phyloP scores from a whole-genome alignment of 2,329 filamentous ascomycete genomes.

The Ophiostoma sp. region DNA sequence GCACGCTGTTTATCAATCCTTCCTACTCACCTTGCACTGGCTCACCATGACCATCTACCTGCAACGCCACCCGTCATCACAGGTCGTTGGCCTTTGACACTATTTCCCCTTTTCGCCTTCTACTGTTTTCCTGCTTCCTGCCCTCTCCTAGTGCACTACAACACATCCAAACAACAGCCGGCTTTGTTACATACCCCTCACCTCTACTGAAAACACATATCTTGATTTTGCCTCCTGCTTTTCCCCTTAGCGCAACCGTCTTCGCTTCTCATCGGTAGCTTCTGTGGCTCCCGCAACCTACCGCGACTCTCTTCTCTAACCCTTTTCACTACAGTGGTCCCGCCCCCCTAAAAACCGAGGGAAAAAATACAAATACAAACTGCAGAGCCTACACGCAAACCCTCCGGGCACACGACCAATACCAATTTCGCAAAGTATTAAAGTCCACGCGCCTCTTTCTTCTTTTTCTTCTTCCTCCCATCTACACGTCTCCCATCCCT shows the following conservation, averaged over 20 bases:
- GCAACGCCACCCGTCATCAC: background rate
- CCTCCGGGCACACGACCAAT: conserved; percentile 5
- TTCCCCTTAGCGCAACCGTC: conserved; percentile 8
- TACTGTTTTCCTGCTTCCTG: background rate
- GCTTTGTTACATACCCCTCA: conserved; percentile 18
- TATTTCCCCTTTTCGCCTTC: conserved; percentile 4
- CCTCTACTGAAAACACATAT: conserved; percentile 11
- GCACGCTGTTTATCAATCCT: background rate
- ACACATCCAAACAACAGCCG: background rate
- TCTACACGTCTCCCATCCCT: background rate
- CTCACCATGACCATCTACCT: conserved; percentile 4
- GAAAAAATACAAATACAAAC: background rate
- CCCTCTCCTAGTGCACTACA: background rate
- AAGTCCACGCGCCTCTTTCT: background rate
- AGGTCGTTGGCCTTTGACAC: conserved; percentile 25
- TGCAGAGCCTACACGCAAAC: background rate
- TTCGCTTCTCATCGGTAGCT: conserved; percentile 13
- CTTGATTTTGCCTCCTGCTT: conserved; percentile 19
- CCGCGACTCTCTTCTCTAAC: conserved; percentile 2
- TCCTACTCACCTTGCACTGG: background rate
- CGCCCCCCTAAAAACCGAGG: conserved; percentile 8
- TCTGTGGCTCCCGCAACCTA: conserved; percentile 15
- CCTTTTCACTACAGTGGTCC: conserved; percentile 7
- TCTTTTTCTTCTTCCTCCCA: background rate
- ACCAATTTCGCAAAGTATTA: background rate